Evolutionary conservation across 306 rosid species (phyloP), one percentile per base, ranked within the genome.

Genomic region (Senna tora): DNA sequence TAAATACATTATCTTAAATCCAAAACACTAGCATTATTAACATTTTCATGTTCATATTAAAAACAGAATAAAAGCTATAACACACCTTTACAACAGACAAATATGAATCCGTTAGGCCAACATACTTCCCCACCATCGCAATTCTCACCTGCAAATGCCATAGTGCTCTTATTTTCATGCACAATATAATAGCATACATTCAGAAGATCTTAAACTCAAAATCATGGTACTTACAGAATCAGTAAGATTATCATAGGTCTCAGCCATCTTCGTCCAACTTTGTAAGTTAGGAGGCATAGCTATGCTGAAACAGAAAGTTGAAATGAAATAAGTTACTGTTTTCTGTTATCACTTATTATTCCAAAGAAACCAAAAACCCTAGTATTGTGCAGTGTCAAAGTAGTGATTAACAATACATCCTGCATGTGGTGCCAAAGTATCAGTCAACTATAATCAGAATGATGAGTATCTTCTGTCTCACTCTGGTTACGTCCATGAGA

Each of bases 121-220:
- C 96, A 78, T 94, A 94, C 79, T 94, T 94, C 71, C 99, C 99
- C 33, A 94, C 99, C 99, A 94, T 84, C 15, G 99, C 99, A 81
- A 94, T 91, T 79, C 86, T 89, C 73, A 94, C 97, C 99, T 94
- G 83, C 20, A 78, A 69, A 83, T 14, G 61, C 63, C 75, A 79
- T 67, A 38, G 32, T 15, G 59, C 59, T 60, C 34, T 75, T 74
- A 75, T 21, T 54, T 38, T 22, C n/a, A 30, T 32, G 72, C 51
- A 75, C 74, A 45, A 39, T 39, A 66, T 47, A 39, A 65, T 30
- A 54, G 67, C 22, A 71, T 15, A 75, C 60, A 55, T 66, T 28
- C 45, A 50, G 59, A 30, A 81, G 45, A 68, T 16, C 69, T 19
- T 25, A 46, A 36, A 36, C 39, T 8, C n/a, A 60, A 75, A 21